Conservation (phyloP, 202 grass and related monocot species). For the Alloteropsis angusta region DNA sequence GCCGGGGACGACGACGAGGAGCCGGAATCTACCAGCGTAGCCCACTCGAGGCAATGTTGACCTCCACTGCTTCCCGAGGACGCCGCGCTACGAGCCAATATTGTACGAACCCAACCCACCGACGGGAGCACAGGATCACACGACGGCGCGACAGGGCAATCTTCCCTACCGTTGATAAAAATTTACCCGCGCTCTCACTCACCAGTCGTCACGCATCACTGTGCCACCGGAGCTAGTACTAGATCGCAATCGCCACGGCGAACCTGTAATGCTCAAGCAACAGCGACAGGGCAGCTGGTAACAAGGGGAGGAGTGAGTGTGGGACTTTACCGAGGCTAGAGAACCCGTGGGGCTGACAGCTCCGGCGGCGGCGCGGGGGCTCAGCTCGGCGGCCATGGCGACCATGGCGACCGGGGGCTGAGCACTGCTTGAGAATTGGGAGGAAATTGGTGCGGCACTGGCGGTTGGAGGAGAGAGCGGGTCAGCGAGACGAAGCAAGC, state of each 20-base stretch:
- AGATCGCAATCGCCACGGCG: conserved; percentile 9
- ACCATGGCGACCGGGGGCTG: not conserved
- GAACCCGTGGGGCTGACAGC: not conserved
- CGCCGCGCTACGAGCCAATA: not conserved
- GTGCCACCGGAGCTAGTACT: not conserved
- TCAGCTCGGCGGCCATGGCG: conserved; percentile 11
- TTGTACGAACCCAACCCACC: conserved; percentile 30
- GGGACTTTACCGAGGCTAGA: conserved; percentile 18
- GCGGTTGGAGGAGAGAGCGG: not conserved
- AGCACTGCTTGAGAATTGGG: not conserved
- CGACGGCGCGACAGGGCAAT: not conserved
- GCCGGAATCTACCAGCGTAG: conserved; percentile 24
- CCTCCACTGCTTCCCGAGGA: conserved; percentile 22
- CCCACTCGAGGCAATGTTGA: conserved; percentile 27
- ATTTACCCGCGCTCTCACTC: not conserved
- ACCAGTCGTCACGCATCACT: not conserved
- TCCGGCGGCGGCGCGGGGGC: not conserved
- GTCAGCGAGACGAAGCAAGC: not conserved
- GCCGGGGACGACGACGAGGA: not conserved
- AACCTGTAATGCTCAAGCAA: conserved; percentile 31
- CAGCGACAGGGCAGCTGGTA: not conserved
- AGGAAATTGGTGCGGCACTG: not conserved
- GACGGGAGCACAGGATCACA: not conserved
- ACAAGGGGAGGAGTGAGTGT: not conserved
- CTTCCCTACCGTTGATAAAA: not conserved